These are phyloP conservation scores for Dipteronia dyeriana DNA, from an alignment of 345 rosid genomes.

Conservation along the genomic window DNA sequence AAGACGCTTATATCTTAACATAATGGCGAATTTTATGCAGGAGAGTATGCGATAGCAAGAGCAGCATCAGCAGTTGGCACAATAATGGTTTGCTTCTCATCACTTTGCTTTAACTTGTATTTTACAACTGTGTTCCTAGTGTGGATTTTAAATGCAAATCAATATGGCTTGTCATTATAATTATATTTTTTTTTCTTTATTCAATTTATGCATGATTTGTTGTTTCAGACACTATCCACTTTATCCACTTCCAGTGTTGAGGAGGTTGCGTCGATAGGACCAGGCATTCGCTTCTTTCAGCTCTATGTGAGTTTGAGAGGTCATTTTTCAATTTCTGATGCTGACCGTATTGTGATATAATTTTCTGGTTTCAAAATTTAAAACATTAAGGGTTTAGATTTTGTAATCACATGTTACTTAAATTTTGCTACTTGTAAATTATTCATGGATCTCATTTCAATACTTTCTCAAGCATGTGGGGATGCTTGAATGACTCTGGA, in stretches of 20 bases:
- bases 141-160: not conserved
- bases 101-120: slow-evolving; percentile 1
- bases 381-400: not conserved
- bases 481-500: not conserved
- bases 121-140: not conserved
- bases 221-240: slow-evolving; percentile 76
- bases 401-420: not conserved
- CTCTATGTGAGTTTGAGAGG: slow-evolving; percentile 67
- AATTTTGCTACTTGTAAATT: not conserved
- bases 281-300: slow-evolving; percentile 92
- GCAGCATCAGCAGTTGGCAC: slow-evolving; percentile 89
- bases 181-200: not conserved
- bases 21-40: slow-evolving; percentile 40
- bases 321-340: slow-evolving; percentile 5
- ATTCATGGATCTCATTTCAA: not conserved
- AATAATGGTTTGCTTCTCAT: slow-evolving; percentile 64
- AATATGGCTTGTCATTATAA: not conserved
- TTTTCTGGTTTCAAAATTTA: not conserved
- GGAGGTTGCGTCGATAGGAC: slow-evolving; percentile 94
- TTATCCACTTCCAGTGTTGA: slow-evolving; percentile 94
- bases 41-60: slow-evolving; percentile 89
- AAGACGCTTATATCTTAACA: slow-evolving; percentile 15
- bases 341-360: not conserved
- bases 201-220: slow-evolving; percentile 12
- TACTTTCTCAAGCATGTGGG: not conserved